These are phyloP conservation scores for Fagopyrum homotropicum DNA, from an alignment of 148 eudicot genomes.

Conservation along the genomic window DNA sequence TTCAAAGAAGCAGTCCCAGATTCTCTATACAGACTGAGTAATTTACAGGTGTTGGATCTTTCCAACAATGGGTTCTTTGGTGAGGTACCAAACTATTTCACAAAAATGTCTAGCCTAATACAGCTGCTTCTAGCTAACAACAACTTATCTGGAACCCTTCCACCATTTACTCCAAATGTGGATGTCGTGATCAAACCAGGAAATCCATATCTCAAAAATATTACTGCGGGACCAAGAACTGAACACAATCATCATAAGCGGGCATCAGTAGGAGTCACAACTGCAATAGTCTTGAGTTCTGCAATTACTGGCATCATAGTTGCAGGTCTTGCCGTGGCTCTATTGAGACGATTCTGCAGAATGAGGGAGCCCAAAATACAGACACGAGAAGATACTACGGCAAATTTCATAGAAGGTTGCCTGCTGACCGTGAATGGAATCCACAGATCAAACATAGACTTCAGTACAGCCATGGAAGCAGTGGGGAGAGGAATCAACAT, in stretches of 20 bases:
- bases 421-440: constrained; percentile 43
- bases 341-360: constrained; percentile 34
- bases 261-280: constrained; percentile 17
- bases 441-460: constrained; percentile 67
- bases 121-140: constrained; percentile 51
- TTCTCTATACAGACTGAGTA: constrained; percentile 21
- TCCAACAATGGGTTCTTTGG: constrained; percentile 63
- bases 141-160: constrained; percentile 48
- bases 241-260: constrained; percentile 12
- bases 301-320: constrained; percentile 24
- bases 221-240: not conserved
- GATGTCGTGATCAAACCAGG: constrained; percentile 26
- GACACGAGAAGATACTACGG: constrained; percentile 22
- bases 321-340: constrained; percentile 25
- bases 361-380: constrained; percentile 27
- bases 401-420: constrained; percentile 30
- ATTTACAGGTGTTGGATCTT: constrained; percentile 62
- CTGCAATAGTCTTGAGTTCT: constrained; percentile 32
- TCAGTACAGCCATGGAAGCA: constrained; percentile 58
- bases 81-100: constrained; percentile 38
- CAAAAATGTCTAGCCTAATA: constrained; percentile 30
- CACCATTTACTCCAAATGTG: constrained; percentile 26
- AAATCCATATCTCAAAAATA: constrained; percentile 24
- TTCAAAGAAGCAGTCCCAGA: constrained; percentile 52
- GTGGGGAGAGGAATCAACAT: constrained; percentile 37